Evolutionary conservation across 768 basidiomycete genomes (phyloP), one percentile per base, ranked within the genome.

Genomic region (Leccinum boreale): DNA sequence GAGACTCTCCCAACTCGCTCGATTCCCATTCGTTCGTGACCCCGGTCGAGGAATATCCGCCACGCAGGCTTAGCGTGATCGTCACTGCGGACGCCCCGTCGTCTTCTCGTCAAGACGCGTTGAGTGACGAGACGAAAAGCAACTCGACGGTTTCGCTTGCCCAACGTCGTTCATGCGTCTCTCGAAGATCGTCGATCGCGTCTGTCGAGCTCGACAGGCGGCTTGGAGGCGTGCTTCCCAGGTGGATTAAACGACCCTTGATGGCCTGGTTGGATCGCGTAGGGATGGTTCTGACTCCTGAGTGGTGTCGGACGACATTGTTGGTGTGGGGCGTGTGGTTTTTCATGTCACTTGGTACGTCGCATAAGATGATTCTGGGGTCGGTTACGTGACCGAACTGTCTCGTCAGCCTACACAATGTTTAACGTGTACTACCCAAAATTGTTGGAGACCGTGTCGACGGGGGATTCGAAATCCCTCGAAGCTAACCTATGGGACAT

Each of bases 341-440:
- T 56, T 73, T 80, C 1, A 89, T 92, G 83, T 81, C 88, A 1
- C 78, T 93, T 17, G 93, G 91, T 88, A 60, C 53, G 85, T 66
- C 23, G 6, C 24, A 66, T 12, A 50, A 11, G 21, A 42, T 35
- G 49, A 50, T n/a, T 46, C 14, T 4, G 12, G 11, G 9, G 4
- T 11, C 21, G 24, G 14, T 14, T 31, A 33, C 33, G 11, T 55
- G 39, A 53, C 52, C 10, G 0, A 29, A 50, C 33, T 1, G n/a
- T 39, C 24, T 28, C 21, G n/a, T 17, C 47, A 90, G 89, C 85
- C 0, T 93, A 86, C 65, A 94, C 91, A 2, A 93, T 96, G 86
- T 95, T 96, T 73, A 96, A 95, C 67, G 91, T 94, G 26, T 96
- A 84, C 67, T 79, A 94, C 19, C 94, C 94, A 0, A 95, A 92